Percentiles rank a stretch among this genome's conserved stretches.
phyloP scores from a whole-genome alignment of 1,284 basidiomycete species.

The Leccinum subspadiceum region DNA sequence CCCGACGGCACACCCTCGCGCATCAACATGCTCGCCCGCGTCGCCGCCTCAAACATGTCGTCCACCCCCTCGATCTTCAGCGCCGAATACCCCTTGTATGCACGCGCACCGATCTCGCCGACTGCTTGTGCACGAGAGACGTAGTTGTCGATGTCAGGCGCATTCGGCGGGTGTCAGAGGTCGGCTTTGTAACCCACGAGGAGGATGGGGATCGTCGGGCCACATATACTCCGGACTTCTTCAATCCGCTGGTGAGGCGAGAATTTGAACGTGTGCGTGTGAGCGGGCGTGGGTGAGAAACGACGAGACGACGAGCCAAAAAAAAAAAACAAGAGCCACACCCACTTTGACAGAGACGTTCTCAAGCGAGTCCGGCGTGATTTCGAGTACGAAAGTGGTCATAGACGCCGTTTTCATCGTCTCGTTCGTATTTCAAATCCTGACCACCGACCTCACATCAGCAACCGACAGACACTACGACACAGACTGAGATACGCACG shows the following conservation, averaged over 20 bases:
- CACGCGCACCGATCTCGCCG: conserved; percentile 78
- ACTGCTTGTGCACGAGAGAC: conserved; percentile 77
- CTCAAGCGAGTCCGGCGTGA: conserved; percentile 91
- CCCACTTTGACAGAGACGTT: conserved; percentile 89
- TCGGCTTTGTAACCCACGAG: conserved; percentile 88
- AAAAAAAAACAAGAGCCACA: not conserved
- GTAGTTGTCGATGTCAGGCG: conserved; percentile 46
- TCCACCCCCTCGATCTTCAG: conserved; percentile 92
- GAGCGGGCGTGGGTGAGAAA: not conserved
- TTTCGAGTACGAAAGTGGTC: too few species aligned
- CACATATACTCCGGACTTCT: conserved; percentile 92
- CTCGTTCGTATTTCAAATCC: too few species aligned
- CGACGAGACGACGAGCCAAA: not conserved
- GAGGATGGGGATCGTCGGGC: conserved; percentile 76
- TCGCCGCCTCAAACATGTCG: conserved; percentile 93
- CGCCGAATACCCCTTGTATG: conserved; percentile 92
- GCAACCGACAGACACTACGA: too few species aligned
- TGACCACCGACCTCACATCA: too few species aligned
- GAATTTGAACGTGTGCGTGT: not conserved
- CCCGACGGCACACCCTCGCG: conserved; percentile 72
- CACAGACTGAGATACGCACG: too few species aligned
- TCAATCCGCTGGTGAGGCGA: conserved; percentile 84
- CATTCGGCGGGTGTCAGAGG: conserved; percentile 58
- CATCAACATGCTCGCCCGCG: conserved; percentile 91
- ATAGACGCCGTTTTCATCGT: too few species aligned